Conservation (phyloP, 208 protist species). For the Acanthamoeba lenticulata region DNA sequence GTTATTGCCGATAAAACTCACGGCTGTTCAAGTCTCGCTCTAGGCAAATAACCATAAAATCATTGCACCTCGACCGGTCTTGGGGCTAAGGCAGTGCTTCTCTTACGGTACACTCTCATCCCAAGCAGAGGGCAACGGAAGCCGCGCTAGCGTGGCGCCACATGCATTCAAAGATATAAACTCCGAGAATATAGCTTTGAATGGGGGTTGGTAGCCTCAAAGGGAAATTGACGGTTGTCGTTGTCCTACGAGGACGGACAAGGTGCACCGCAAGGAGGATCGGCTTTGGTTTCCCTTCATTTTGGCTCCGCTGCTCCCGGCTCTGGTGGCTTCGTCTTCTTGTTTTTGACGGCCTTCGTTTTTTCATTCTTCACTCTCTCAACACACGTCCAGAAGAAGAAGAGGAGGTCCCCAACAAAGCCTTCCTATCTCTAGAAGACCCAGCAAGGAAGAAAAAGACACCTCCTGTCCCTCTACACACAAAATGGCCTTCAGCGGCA, state of each 20-base stretch:
- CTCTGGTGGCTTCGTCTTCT: neutral
- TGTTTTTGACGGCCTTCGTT: neutral
- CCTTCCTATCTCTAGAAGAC: neutral
- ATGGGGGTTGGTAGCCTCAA: neutral
- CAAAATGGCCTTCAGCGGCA: conserved; percentile 44
- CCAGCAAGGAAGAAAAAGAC: neutral
- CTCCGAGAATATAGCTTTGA: neutral
- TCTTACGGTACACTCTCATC: too few relatives aligned
- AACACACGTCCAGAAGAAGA: neutral
- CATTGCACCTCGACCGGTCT: too few relatives aligned
- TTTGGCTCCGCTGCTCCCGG: conserved; percentile 34
- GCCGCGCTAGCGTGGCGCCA: neutral
- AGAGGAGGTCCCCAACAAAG: neutral
- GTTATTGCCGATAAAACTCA: neutral
- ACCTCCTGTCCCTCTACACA: neutral
- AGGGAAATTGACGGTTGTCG: neutral
- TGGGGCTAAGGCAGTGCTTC: too few relatives aligned
- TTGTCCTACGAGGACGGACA: neutral
- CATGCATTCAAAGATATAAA: neutral
- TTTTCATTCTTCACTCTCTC: neutral
- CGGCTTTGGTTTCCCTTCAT: conserved; percentile 40
- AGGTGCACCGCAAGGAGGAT: neutral
- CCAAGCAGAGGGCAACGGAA: neutral
- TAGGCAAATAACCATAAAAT: too few relatives aligned
- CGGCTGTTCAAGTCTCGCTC: too few relatives aligned